phyloP scores from a whole-genome alignment of 2,329 filamentous ascomycete genomes.

The Pseudogymnoascus sp. region DNA sequence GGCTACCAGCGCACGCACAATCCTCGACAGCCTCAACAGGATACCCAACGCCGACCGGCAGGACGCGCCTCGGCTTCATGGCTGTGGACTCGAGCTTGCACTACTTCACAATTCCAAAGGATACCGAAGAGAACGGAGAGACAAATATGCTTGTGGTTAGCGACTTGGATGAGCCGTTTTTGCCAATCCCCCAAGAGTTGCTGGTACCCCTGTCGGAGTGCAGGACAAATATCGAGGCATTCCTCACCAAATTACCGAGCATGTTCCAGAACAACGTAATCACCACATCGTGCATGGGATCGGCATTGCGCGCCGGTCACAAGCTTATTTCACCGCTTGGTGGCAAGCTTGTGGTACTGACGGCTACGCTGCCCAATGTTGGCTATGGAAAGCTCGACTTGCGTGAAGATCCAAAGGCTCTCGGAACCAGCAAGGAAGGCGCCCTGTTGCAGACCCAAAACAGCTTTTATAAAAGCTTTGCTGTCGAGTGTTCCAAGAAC shows the following conservation, averaged over 20 bases:
- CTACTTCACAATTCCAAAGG: constrained; percentile 91
- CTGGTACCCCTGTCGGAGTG: constrained; percentile 84
- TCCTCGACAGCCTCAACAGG: constrained; percentile 87
- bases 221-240: constrained; percentile 82
- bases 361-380: constrained; percentile 81
- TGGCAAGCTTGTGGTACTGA: constrained; percentile 90
- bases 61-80: constrained; percentile 89
- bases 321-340: constrained; percentile 92
- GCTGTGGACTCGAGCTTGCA: constrained; percentile 91
- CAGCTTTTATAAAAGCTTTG: constrained; percentile 98
- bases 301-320: constrained; percentile 84
- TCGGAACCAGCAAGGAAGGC: constrained; percentile 90
- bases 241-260: constrained; percentile 81
- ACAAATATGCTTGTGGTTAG: constrained; percentile 90
- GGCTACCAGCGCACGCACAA: constrained; percentile 86
- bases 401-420: constrained; percentile 91
- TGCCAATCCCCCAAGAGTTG: constrained; percentile 87
- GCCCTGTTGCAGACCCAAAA: constrained; percentile 82
- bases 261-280: constrained; percentile 97
- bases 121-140: constrained; percentile 76
- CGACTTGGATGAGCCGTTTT: constrained; percentile 91
- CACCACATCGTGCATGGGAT: constrained; percentile 87
- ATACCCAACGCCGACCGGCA: constrained; percentile 97
- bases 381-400: constrained; percentile 86
- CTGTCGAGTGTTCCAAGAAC: constrained; percentile 97